Base-by-base conservation (phyloP, 352 stramenopile species). In the Phytopythium helicoides region DNA sequence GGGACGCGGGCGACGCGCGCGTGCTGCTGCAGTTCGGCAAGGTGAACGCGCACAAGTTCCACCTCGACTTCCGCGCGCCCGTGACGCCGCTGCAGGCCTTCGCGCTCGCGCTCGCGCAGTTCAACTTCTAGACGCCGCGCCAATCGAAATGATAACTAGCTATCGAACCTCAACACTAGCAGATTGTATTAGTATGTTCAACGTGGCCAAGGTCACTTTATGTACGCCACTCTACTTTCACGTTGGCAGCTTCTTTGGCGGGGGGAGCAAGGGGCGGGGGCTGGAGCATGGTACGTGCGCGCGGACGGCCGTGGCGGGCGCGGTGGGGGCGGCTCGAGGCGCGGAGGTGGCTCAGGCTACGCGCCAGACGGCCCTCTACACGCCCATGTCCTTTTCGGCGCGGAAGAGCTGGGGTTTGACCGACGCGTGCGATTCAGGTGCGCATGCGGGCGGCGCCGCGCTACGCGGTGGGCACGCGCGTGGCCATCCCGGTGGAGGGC, bases 81-180 rank as follows among this genome's bases (percentile, higher is more conserved):
- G 66, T 92, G 45, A 87, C 79, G 25, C 81, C 81, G 7, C 85
- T 89, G 46, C 79, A 90, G 56, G 79, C 79, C 12, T 90, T 92
- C 53, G 70, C 69, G 16, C 64, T 83, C 37, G 76, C 78, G 1
- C 50, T 91, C 15, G 76, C 76, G 25, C 81, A 91, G 62, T 89
- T 87, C 38, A 89, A 84, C 56, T 68, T 74, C 31, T 84, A 57
- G 45, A 23, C 9, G 15, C 15, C 18, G 36, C 18, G 14, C 9
- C 9, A 33, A 33, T 33, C 28, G 21, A 46, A 42, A 22, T 21
- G 37, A 42, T 42, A 33, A 10, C 28, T 33, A 33, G 5, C 9
- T 33, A 5, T 33, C 28, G 5, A 5, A 33, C 28, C 9, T 10
- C 28, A 33, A 33, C 28, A 33, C 28, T 5, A 33, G 5, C 28